Evolutionary conservation across 1,284 basidiomycete species (phyloP), one percentile per base, ranked within the genome.

Genomic region (Pseudozyma flocculosa): DNA sequence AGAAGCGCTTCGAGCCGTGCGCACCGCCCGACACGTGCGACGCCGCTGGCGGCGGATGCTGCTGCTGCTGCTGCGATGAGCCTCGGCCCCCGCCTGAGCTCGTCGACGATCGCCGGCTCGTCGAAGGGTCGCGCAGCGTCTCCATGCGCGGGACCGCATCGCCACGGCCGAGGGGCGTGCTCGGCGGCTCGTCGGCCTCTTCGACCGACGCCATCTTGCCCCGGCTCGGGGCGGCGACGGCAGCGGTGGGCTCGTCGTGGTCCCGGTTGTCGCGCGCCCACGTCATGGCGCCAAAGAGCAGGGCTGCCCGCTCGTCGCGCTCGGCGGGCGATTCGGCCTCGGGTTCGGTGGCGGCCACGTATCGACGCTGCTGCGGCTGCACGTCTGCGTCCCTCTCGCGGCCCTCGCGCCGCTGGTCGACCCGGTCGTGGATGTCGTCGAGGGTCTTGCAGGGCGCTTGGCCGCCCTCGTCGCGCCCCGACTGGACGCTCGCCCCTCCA

Each of bases 271-370:
- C 50, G 15, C 54, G 53, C 2, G 64, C 58, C 57, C 61, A 68
- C 9, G 46, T 48, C 58, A 70, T 70, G 36, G 61, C 63, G 15
- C 58, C 64, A 23, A 58, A 68, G 51, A 68, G 58, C 17, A 68
- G 23, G 11, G 51, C 50, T 23, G 61, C 41, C 1, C 68, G 55
- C 10, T 40, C 58, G 22, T 70, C 48, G 3, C 59, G 49, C 9
- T 70, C 58, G 19, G 50, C 44, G 8, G 24, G 50, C 17, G 61
- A 59, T 50, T 70, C 68, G 18, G 58, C 59, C 32, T 45, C 45
- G 7, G 59, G 59, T 8, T 48, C 49, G 19, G 55, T 43, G 1
- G 59, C 59, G 23, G 50, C 50, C 49, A 61, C 39, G 43, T 61
- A 48, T 26, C 57, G 58, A 49, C 61, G 54, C 34, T 54, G 54